Evolutionary conservation across 768 basidiomycete species (phyloP).

Genomic region (Grammothele lineata): DNA sequence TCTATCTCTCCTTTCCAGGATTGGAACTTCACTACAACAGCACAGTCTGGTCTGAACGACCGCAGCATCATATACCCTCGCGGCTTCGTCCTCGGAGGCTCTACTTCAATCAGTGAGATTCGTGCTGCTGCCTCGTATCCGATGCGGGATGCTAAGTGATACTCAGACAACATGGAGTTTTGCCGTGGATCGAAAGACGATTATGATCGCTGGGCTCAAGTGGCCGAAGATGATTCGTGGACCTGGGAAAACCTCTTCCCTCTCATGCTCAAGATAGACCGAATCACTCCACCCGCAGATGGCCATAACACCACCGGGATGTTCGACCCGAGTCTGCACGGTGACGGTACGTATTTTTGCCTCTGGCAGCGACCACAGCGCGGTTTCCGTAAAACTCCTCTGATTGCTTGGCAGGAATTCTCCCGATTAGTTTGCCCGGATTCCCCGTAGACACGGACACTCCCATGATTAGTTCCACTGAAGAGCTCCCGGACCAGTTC

Average conservation of each 20-base stretch:
- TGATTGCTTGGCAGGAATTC: neutral
- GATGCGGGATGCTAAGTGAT: neutral
- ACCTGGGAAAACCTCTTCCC: slow-evolving; percentile 15
- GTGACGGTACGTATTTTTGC: neutral
- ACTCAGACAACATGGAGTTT: neutral
- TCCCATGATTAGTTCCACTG: neutral
- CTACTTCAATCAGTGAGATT: slow-evolving; percentile 22
- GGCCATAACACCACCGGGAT: slow-evolving; percentile 16
- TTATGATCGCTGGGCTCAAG: slow-evolving; percentile 22
- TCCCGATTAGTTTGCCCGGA: slow-evolving; percentile 8
- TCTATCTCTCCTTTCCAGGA: neutral
- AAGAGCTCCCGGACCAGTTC: slow-evolving; percentile 4
- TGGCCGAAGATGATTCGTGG: slow-evolving; percentile 24
- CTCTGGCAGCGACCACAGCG: too few relatives aligned
- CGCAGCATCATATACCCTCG: slow-evolving; percentile 19
- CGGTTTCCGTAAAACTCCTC: neutral
- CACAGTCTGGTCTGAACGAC: slow-evolving; percentile 17
- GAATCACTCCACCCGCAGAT: slow-evolving; percentile 7
- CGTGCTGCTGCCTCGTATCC: too few relatives aligned
- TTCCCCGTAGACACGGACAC: slow-evolving; percentile 10
- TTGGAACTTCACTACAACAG: slow-evolving; percentile 27
- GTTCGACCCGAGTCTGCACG: slow-evolving; percentile 18
- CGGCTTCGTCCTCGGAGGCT: slow-evolving; percentile 23
- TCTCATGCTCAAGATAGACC: slow-evolving; percentile 12
- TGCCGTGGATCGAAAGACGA: slow-evolving; percentile 9